Base-by-base conservation (phyloP, 179 eudicot genomes). In the Patellifolia procumbens region DNA sequence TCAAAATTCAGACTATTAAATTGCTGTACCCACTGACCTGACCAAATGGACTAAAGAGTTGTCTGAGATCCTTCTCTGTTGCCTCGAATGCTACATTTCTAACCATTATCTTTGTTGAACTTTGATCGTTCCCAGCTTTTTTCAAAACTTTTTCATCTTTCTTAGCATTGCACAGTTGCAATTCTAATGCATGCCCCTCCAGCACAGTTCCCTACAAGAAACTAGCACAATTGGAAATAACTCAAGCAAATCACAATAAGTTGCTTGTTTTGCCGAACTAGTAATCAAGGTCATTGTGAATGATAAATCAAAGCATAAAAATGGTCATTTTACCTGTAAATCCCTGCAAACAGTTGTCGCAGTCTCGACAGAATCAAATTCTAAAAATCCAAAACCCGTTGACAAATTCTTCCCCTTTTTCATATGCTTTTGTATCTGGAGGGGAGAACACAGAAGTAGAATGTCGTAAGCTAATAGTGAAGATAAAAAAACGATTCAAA, bases 41-140 rank as follows among this genome's bases (percentile, higher is more conserved):
- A 39, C 99, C 98, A 77, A 91, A 93, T 65, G 93, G 93, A 82
- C 89, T 90, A 75, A 93, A 96, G 16, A 96, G 79, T 78, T 93
- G 97, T 70, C 90, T 88, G 58, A 96, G 86, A 74, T 96, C 96
- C 81, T 93, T 91, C 78, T 87, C 88, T 20, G 97, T 96, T 65
- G 98, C 99, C 87, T 96, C 94, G 76, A 96, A 96, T 70, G 99
- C 96, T 67, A 96, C 97, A 80, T 96, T 96, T 80, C 96, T 90
- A 53, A 91, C 97, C 24, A 96, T 86, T 76, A 96, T 59, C 77
- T 96, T 96, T 66, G 98, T 96, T 79, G 97, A 96, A 70, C 99
- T 96, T 80, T 69, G 84, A 76, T 88, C 94, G 73, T 85, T 83
- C 4, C 80, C 87, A 42, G 82, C 75, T 79, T 86, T 93, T 51